Base-by-base conservation (phyloP, 176 grass and related monocot genomes). In the Tuctoria greenei region DNA sequence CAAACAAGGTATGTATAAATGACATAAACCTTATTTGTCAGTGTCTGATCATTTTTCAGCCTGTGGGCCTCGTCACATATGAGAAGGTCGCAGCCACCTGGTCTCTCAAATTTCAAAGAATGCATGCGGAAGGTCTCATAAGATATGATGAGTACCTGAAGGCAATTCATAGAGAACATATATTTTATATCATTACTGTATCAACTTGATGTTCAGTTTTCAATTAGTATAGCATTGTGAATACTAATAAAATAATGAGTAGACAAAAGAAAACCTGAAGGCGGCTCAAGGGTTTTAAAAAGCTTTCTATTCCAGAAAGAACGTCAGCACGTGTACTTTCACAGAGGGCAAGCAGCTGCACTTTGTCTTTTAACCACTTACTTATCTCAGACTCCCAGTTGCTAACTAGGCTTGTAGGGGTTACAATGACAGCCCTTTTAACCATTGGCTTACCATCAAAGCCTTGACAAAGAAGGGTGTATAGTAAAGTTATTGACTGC, bases 121-220 rank as follows among this genome's bases (percentile, higher is more conserved):
- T 98, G 95, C 86, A 98, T 98, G 40, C 91, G 82, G 84, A 98
- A 98, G 23, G 91, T 98, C 76, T 98, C 95, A 37, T 98, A 98
- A 83, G 95, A 98, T 82, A 98, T 58, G 44, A 98, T 98, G 61
- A 98, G 90, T 18, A 98, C 91, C 95, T 95, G 84, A 71, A 88
- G 66, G 47, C 13, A 31, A 79, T 82, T 80, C 66, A 84, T 56
- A 71, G 64, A 10, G 0, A 62, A 82, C 60, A 64, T 65, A 52
- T 69, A 64, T 34, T 72, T 47, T 79, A 84, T 16, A 75, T 12
- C 16, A 64, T 12, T 7, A 61, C 82, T 81, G 20, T 71, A 70
- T 64, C 15, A 75, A 77, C 39, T 71, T 73, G 28, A 17, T 63
- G 15, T 63, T 80, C 18, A 31, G 17, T 71, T 84, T 71, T 73